Evolutionary conservation across 75 land plant species (phyloP).

Genomic region (Picea glauca): DNA sequence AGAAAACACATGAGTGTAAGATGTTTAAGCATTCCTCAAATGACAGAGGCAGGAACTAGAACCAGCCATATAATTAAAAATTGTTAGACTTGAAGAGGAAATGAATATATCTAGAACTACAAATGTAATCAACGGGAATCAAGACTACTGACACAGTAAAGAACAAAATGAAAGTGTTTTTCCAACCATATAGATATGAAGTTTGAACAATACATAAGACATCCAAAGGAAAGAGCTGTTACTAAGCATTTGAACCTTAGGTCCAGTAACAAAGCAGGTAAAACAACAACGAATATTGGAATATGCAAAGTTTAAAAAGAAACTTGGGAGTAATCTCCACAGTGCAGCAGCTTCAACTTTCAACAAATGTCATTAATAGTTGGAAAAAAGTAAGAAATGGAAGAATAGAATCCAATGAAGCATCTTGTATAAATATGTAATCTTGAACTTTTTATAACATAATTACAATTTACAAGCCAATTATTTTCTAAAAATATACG

Average conservation of each 20-base stretch:
- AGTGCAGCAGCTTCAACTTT: too few species aligned
- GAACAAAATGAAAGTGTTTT: slow-evolving; percentile 2
- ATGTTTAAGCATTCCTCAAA: not conserved
- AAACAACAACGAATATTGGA: too few species aligned
- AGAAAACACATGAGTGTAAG: not conserved
- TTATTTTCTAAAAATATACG: too few species aligned
- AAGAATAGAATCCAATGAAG: too few species aligned
- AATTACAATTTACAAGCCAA: too few species aligned
- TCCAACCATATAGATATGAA: not conserved
- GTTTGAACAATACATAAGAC: not conserved
- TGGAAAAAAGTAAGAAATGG: too few species aligned
- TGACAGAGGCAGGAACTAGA: not conserved
- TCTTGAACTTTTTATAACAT: too few species aligned
- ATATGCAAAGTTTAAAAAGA: too few species aligned
- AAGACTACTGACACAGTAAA: not conserved
- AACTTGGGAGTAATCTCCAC: too few species aligned
- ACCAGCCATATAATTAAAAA: not conserved
- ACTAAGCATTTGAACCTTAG: not conserved
- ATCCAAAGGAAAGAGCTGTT: not conserved
- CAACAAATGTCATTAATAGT: too few species aligned
- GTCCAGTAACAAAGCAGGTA: not conserved
- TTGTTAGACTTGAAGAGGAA: not conserved
- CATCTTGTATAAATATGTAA: too few species aligned
- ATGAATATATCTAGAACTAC: not conserved
- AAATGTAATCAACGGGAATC: not conserved